Evolutionary conservation across 768 basidiomycete genomes (phyloP).

Genomic region (Trametes sanguinea): DNA sequence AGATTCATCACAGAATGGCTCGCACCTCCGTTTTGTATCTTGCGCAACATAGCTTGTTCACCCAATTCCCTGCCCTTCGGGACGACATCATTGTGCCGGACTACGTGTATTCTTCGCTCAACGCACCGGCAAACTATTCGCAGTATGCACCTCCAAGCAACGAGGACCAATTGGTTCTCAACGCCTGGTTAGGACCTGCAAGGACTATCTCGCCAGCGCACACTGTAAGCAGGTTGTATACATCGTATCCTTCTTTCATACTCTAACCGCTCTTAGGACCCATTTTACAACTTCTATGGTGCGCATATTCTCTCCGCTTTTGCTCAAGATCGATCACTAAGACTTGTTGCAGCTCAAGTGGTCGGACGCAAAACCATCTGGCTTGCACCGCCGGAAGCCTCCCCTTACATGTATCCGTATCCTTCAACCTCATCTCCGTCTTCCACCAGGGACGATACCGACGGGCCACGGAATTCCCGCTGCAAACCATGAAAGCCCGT

Average conservation of each 20-base stretch:
- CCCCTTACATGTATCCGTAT: constrained; percentile 62
- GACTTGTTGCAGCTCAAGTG: constrained; percentile 65
- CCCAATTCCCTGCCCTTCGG: constrained; percentile 78
- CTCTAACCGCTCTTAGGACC: constrained; percentile 60
- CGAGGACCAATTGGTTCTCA: constrained; percentile 65
- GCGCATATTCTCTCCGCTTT: constrained; percentile 23
- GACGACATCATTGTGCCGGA: constrained; percentile 85
- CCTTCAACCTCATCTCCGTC: constrained; percentile 27
- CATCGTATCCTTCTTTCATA: constrained; percentile 13
- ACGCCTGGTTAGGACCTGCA: constrained; percentile 81
- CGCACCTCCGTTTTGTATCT: constrained; percentile 60
- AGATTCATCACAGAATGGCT: constrained; percentile 18
- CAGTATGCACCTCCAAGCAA: constrained; percentile 66
- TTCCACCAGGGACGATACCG: constrained; percentile 2
- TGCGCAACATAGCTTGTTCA: constrained; percentile 86
- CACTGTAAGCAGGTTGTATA: constrained; percentile 52
- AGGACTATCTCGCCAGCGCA: constrained; percentile 89
- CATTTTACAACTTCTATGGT: constrained; percentile 93
- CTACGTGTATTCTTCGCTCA: constrained; percentile 74
- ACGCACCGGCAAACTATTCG: constrained; percentile 43
- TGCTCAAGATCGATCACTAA: not conserved
- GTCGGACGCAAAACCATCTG: constrained; percentile 89
- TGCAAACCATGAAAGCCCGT: constrained; percentile 42
- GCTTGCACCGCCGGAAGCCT: constrained; percentile 74
- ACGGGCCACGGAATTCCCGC: constrained; percentile 39